Evolutionary conservation across 257 asterid species (phyloP), one percentile per base, ranked within the genome.

Genomic region (Primulina huaijiensis): DNA sequence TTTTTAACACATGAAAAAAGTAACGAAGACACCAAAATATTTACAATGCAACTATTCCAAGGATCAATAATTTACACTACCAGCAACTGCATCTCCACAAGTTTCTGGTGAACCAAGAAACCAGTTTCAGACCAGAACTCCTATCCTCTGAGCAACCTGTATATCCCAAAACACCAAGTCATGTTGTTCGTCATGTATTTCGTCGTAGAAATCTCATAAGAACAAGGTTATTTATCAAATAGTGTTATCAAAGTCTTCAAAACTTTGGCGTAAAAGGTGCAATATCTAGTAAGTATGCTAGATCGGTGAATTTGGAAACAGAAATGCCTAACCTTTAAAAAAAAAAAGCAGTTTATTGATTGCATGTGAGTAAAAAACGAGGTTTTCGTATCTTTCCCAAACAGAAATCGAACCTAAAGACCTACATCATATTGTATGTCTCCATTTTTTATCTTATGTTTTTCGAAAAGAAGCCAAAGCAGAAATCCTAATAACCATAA

Each of bases 101-200:
- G 57, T 17, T 50, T 50, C 10, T 20, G 8, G 0, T 34, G 2
- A 1, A 50, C 8, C 57, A 12, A 4, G 38, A 61, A 62, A 53
- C 16, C 74, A 60, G 64, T 58, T 64, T 89, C 84, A 91, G 38
- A 94, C 93, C 65, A 78, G 79, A 67, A 94, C 84, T 62, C 99
- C 97, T 55, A 94, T 91, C 77, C 97, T 86, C 69, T 85, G 85
- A 64, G 97, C 96, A 80, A 91, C 96, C 97, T 94, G 91, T 77
- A 78, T 63, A 78, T 63, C 57, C 56, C 55, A 40, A 60, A 40
- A 64, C 11, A 20, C 3, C 2, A 20, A 71, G 64, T 38, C 19
- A 34, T 40, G 52, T 46, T 46, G 7, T 16, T 66, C 58, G 35
- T 60, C 29, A 10, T 3, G 23, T 46, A 14, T 5, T 20, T 65